Evolutionary conservation across 192 early-diverging fungal genomes (phyloP).

Genomic region (Glomus cerebriforme): DNA sequence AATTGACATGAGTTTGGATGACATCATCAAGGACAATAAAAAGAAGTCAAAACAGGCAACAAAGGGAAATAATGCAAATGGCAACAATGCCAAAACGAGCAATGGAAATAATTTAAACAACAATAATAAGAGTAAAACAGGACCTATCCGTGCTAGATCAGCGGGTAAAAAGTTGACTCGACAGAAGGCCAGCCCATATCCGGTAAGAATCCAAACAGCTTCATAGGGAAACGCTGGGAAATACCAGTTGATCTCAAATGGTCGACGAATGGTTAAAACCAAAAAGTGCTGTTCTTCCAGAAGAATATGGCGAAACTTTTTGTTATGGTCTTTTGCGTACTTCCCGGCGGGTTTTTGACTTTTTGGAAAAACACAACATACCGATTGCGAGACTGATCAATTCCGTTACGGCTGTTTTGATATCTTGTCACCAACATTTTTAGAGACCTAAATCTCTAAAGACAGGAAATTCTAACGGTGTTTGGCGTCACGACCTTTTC

Average conservation of each 20-base stretch:
- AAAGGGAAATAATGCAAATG: not conserved
- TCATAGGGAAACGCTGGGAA: constrained; percentile 12
- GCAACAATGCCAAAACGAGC: not conserved
- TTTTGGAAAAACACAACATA: not conserved
- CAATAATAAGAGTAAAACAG: constrained; percentile 23
- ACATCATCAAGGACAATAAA: constrained; percentile 45
- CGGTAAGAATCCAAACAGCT: constrained; percentile 35
- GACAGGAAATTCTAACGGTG: constrained; percentile 25
- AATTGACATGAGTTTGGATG: constrained; percentile 44
- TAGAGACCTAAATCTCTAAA: constrained; percentile 25
- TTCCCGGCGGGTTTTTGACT: not conserved
- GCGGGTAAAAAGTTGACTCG: constrained; percentile 32
- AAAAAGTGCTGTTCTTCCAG: constrained; percentile 10
- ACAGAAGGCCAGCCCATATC: constrained; percentile 35
- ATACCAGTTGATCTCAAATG: constrained; percentile 7
- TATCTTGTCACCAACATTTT: not conserved
- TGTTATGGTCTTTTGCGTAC: constrained; percentile 7
- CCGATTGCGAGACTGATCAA: constrained; percentile 14
- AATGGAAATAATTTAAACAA: constrained; percentile 9
- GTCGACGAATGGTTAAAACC: not conserved
- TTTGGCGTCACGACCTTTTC: constrained; percentile 33
- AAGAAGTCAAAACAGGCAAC: constrained; percentile 24
- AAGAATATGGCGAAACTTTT: constrained; percentile 24
- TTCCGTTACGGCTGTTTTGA: constrained; percentile 6
- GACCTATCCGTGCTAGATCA: constrained; percentile 30